Base-by-base conservation (phyloP, 495 filamentous ascomycete genomes). In the Podospora conica region DNA sequence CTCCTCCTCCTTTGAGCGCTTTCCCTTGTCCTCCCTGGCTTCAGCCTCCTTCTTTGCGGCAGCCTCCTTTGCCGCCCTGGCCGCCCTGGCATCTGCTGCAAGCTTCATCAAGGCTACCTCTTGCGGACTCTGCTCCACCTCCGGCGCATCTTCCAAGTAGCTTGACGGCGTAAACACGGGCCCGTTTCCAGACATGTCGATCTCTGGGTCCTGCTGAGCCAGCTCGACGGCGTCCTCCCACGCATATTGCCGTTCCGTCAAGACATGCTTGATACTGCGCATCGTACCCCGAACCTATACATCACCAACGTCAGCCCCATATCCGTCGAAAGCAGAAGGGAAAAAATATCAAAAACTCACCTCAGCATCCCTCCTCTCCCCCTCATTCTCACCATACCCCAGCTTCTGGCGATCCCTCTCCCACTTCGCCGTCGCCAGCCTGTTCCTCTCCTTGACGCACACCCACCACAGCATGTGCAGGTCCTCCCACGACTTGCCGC, bases 391-490 rank as follows among this genome's bases (percentile, higher is more conserved):
- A 59, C 92, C 92, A 70, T 89, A 91, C 20, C 84, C 85, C 29
- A 89, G 80, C 70, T 87, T 79, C 64, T 90, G 66, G 72, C 88
- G 82, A 15, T 80, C 66, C 68, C 87, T 82, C 79, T 95, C 91
- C 65, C 83, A 73, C 18, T 80, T 78, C 63, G 88, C 86, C 15
- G 96, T 98, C n/a, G 86, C 85, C 71, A 98, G 85, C 58, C 90
- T 85, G 76, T 99, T 99, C 69, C 90, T 85, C 78, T 99, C 96
- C 81, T 92, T 96, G 66, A 87, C 82, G 75, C 96, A 99, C 29
- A 92, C 87, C 91, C 92, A 98, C 95, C 95, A 99, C 65, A 99
- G 83, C 61, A 78, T 78, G 73, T 97, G 93, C 58, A 99, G 79
- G 76, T 97, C 94, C 55, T 97, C 92, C 92, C 92, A 99, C 64